phyloP scores from a whole-genome alignment of 768 basidiomycete species.

The Rhodosporidiobolus sp. region DNA sequence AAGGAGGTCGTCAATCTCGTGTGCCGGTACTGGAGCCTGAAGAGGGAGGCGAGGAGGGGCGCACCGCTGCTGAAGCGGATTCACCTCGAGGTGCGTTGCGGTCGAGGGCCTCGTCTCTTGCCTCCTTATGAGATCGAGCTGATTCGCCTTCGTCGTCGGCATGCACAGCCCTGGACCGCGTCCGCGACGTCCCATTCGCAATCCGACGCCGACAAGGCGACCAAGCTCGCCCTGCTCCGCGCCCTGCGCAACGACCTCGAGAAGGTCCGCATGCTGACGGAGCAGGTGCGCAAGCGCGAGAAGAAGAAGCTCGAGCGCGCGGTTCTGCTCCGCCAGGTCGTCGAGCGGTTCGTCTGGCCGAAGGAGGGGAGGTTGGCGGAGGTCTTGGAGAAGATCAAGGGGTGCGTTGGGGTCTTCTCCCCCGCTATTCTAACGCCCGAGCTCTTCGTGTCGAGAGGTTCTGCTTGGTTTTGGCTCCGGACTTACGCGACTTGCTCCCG shows the following conservation, averaged over 20 bases:
- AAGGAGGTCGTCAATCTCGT: slow-evolving; percentile 69
- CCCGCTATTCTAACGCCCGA: too few relatives aligned
- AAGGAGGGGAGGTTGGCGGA: slow-evolving; percentile 61
- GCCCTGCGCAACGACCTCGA: slow-evolving; percentile 74
- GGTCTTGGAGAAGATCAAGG: slow-evolving; percentile 67
- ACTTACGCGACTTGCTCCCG: slow-evolving; percentile 7
- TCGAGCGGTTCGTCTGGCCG: slow-evolving; percentile 65
- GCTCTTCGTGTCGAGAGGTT: too few relatives aligned
- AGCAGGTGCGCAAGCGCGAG: slow-evolving; percentile 73
- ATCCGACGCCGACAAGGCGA: slow-evolving; percentile 74
- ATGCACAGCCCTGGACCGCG: slow-evolving; percentile 78
- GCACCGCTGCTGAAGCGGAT: slow-evolving; percentile 88
- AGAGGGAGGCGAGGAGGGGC: slow-evolving; percentile 85
- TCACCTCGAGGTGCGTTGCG: slow-evolving; percentile 66
- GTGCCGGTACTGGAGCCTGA: slow-evolving; percentile 95
- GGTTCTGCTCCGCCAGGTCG: slow-evolving; percentile 63
- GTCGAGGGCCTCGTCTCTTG: not conserved
- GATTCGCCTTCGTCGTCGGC: not conserved
- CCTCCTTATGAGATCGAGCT: too few relatives aligned
- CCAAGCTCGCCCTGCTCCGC: slow-evolving; percentile 70
- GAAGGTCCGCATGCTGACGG: slow-evolving; percentile 63
- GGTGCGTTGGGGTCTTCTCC: slow-evolving; percentile 56
- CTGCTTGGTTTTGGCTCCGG: too few relatives aligned
- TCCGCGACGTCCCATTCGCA: slow-evolving; percentile 60
- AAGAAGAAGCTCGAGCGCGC: slow-evolving; percentile 69